Conservation (phyloP, 225 moss, liverwort and hornwort species). For the Neckera pumila region DNA sequence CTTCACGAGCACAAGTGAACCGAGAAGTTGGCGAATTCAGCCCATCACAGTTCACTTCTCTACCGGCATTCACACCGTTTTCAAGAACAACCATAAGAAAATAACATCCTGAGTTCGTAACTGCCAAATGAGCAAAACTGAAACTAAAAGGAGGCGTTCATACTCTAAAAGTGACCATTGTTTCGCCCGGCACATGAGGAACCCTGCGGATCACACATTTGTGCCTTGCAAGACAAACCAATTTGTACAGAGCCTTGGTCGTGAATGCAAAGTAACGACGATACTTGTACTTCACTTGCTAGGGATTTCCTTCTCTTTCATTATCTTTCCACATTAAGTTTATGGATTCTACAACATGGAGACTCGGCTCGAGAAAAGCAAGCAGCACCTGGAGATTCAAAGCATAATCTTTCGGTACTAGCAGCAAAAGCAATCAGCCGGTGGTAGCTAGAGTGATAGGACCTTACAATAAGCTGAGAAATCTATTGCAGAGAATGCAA, state of each 20-base stretch:
- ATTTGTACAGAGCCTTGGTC: background rate
- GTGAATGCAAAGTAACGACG: background rate
- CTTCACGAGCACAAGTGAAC: background rate
- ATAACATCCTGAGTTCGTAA: background rate
- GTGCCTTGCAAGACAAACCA: background rate
- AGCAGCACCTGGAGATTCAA: background rate
- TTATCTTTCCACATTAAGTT: background rate
- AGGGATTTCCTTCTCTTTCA: background rate
- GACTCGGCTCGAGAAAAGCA: background rate
- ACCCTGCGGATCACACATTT: background rate
- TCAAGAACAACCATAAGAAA: background rate
- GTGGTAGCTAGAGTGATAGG: background rate
- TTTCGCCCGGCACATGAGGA: background rate
- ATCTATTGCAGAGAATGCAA: background rate
- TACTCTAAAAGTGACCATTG: background rate
- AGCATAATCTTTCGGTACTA: background rate
- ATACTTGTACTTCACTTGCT: background rate
- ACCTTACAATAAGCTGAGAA: background rate
- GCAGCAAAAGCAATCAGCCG: background rate
- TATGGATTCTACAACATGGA: background rate
- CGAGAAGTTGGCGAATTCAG: background rate
- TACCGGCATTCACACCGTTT: background rate
- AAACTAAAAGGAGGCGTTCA: background rate
- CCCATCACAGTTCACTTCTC: background rate
- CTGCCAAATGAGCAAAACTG: background rate